Evolutionary conservation across 2,329 filamentous ascomycete genomes (phyloP), one percentile per base, ranked within the genome.

Genomic region (Colletotrichum liriopes): DNA sequence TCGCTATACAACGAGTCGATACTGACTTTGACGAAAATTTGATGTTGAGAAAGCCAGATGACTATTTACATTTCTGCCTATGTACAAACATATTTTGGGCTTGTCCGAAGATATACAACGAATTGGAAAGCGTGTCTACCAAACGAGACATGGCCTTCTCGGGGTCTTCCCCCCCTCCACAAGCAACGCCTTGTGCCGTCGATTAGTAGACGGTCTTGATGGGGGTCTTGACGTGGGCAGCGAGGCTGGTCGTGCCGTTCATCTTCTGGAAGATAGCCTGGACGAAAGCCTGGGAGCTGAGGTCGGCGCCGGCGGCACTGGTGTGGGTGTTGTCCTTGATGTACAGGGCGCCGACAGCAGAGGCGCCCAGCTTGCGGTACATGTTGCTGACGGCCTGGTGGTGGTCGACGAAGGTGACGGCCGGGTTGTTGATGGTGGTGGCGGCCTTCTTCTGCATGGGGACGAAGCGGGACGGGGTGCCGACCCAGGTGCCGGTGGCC

Each of bases 261-360:
- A 80, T 47, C 63, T 77, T 74, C 73, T 80, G 73, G 14, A 74
- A 73, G 35, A 80, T 75, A 18, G 79, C 79, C 63, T 81, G 78
- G 23, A 71, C 68, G 23, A 92, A 92, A 3, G 88, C 86, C 75
- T 87, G 83, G 0, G 89, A 85, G 67, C 89, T 87, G 5, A 87
- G 80, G 73, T 88, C 82, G 1, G 91, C 90, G 23, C 89, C 87
- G 23, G 80, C 81, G 0, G 88, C 81, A 67, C 85, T 88, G 2
- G 90, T 92, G 78, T 92, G 91, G 0, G 90, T 92, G 78, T 92
- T 90, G 75, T 92, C 90, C 32, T 84, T 84, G 0, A 90, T 87
- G 73, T 87, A 93, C 71, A 86, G 83, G 0, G 82, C 81, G 77
- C 90, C 85, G 26, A 90, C 88, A 3, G 81, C 83, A 0, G 81